A percentile compares a stretch with the other conserved stretches of the same genome.
Conservation (phyloP, 192 early-diverging fungal species). For the Rhizophagus sp. region DNA sequence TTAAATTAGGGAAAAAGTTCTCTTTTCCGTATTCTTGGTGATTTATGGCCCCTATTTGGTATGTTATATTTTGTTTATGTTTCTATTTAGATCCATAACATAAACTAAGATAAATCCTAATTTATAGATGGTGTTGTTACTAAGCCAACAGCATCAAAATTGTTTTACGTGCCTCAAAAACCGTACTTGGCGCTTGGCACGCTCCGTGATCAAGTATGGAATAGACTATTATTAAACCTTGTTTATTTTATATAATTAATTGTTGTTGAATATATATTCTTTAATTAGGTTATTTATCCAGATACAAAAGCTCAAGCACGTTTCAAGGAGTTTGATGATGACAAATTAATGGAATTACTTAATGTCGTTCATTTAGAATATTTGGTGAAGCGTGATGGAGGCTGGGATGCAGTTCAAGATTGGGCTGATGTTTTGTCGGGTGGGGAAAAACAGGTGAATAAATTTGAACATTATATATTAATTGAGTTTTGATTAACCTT, state of each 20-base stretch:
- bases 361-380: slow-evolving; percentile 68
- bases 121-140: slow-evolving; percentile 52
- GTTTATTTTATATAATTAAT: background rate
- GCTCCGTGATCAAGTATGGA: slow-evolving; percentile 73
- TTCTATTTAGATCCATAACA: background rate
- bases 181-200: slow-evolving; percentile 81
- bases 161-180: slow-evolving; percentile 90
- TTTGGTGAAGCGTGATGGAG: slow-evolving; percentile 72
- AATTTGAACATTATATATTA: background rate
- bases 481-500: background rate
- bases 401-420: slow-evolving; percentile 70
- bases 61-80: background rate
- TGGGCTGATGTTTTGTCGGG: slow-evolving; percentile 83
- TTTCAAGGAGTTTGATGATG: slow-evolving; percentile 61
- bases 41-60: slow-evolving; percentile 67
- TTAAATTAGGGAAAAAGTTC: slow-evolving; percentile 53
- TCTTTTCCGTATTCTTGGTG: slow-evolving; percentile 65
- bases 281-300: slow-evolving; percentile 68
- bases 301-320: slow-evolving; percentile 69
- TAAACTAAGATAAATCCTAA: background rate
- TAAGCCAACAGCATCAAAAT: slow-evolving; percentile 57
- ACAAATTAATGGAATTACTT: slow-evolving; percentile 65
- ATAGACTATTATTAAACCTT: background rate
- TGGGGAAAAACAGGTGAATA: slow-evolving; percentile 66
- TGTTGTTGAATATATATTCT: background rate